Evolutionary conservation across 129 eudicot genomes (phyloP).

Genomic region (Heracleum sosnowskyi): DNA sequence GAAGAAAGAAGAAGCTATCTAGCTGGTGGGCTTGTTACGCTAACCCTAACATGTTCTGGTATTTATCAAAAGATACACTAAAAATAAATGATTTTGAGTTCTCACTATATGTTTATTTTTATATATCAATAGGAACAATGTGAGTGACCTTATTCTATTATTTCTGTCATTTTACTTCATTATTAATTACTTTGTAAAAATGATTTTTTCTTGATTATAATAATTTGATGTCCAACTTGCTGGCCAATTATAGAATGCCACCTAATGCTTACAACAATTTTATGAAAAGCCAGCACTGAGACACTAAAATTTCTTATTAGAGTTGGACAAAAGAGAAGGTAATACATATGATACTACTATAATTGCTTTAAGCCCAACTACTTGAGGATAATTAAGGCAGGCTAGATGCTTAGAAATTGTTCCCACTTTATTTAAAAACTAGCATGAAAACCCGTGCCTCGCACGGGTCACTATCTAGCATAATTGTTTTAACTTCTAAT

Average conservation of each 20-base stretch:
- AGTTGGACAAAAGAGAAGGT: neutral
- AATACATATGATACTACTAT: neutral
- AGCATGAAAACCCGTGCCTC: too few species aligned
- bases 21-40: neutral
- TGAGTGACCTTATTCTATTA: neutral
- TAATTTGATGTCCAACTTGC: neutral
- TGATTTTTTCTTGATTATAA: neutral
- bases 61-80: neutral
- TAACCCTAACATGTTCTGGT: conserved; percentile 12
- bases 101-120: neutral
- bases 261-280: neutral
- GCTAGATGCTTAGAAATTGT: too few species aligned
- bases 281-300: neutral
- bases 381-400: too few species aligned
- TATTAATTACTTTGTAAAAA: neutral
- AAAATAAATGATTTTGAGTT: neutral
- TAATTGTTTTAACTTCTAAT: too few species aligned
- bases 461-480: too few species aligned
- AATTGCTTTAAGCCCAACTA: neutral
- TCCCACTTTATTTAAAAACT: too few species aligned
- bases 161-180: neutral
- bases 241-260: neutral
- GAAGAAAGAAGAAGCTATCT: neutral
- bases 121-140: neutral
- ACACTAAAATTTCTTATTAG: neutral